A percentile compares a stretch with the other conserved stretches of the same genome.
These are phyloP conservation scores for Mycothermus thermophilus DNA, from an alignment of 495 filamentous ascomycete species.

Conservation along the genomic window DNA sequence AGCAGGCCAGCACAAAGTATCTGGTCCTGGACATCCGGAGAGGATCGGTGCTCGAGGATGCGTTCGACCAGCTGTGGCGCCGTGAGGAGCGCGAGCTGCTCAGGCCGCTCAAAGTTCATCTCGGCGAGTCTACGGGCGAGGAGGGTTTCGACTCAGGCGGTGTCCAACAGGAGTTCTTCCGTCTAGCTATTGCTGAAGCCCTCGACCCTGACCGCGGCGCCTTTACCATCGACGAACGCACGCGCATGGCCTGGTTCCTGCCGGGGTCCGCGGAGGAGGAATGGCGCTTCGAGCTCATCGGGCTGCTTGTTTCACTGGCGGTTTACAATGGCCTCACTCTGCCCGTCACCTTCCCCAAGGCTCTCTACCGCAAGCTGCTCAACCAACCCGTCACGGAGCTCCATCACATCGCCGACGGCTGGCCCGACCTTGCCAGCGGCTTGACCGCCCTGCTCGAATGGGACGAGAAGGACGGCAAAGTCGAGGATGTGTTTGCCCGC, in stretches of 20 bases:
- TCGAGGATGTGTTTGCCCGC: constrained; percentile 65
- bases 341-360: constrained; percentile 72
- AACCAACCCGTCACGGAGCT: constrained; percentile 48
- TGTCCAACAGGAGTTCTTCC: constrained; percentile 92
- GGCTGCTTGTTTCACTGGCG: constrained; percentile 77
- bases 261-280: constrained; percentile 64
- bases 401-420: constrained; percentile 71
- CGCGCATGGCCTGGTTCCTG: constrained; percentile 74
- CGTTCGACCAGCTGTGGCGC: constrained; percentile 79
- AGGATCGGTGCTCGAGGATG: constrained; percentile 55
- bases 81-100: constrained; percentile 69
- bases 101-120: constrained; percentile 73
- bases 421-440: constrained; percentile 64
- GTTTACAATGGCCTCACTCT: constrained; percentile 88
- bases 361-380: constrained; percentile 71
- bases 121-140: constrained; percentile 69
- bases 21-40: constrained; percentile 65
- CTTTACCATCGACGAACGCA: constrained; percentile 62
- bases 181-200: constrained; percentile 61
- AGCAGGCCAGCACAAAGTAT: constrained; percentile 52
- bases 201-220: constrained; percentile 58
- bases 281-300: constrained; percentile 84
- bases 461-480: constrained; percentile 56
- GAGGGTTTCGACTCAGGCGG: constrained; percentile 88
- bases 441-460: constrained; percentile 58